Percentiles rank a stretch among this genome's conserved stretches.
These are phyloP conservation scores for Arxiozyma slooffiae DNA, from an alignment of 1,139 yeast genomes.

Conservation along the genomic window DNA sequence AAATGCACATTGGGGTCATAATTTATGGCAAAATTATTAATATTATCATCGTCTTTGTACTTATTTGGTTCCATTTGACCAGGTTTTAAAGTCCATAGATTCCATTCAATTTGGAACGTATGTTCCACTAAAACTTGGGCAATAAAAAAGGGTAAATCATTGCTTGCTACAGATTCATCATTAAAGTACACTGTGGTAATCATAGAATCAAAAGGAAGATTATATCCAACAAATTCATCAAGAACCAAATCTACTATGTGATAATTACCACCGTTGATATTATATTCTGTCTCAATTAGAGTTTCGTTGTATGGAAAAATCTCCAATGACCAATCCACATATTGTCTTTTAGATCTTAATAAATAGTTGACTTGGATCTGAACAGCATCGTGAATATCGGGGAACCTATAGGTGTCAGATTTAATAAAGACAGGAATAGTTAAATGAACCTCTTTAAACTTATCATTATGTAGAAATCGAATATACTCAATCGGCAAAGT, in stretches of 20 bases:
- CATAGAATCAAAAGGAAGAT: constrained; percentile 29
- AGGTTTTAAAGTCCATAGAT: constrained; percentile 6
- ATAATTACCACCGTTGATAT: constrained; percentile 12
- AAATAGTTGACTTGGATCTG: constrained; percentile 32
- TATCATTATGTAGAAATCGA: constrained; percentile 32
- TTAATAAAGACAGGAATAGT: constrained; percentile 43
- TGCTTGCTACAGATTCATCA: constrained; percentile 40
- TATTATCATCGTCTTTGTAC: constrained; percentile 15
- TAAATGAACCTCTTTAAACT: constrained; percentile 23
- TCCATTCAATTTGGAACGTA: constrained; percentile 43
- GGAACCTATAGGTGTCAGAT: constrained; percentile 31
- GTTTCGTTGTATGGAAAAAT: constrained; percentile 19
- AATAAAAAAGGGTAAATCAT: constrained; percentile 52
- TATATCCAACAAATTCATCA: constrained; percentile 21
- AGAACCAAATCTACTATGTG: constrained; percentile 24
- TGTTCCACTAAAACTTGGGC: constrained; percentile 50
- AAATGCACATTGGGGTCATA: constrained; percentile 58
- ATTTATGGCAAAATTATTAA: constrained; percentile 35
- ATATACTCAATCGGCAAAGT: constrained; percentile 54
- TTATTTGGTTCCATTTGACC: constrained; percentile 12
- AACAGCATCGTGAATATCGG: constrained; percentile 39
- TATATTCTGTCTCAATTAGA: constrained; percentile 7
- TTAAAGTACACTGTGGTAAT: constrained; percentile 41
- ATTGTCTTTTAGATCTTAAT: constrained; percentile 15
- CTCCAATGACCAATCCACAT: constrained; percentile 27